phyloP scores from a whole-genome alignment of 345 rosid genomes.

The Fremontodendron californicum region DNA sequence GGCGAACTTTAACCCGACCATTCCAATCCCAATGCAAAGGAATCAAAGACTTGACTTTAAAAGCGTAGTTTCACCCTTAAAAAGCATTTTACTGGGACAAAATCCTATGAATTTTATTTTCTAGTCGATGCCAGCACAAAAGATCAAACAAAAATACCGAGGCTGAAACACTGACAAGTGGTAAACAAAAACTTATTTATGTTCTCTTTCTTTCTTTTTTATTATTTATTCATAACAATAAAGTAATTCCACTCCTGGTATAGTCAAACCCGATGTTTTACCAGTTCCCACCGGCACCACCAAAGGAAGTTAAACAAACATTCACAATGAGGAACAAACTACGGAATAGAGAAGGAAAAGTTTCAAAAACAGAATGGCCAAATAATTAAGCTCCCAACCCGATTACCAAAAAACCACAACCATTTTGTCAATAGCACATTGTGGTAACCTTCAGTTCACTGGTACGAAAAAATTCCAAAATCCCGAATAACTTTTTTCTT shows the following conservation, averaged over 20 bases:
- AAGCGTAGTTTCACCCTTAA: no score
- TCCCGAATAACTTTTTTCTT: not conserved
- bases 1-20: not conserved
- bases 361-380: not conserved
- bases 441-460: no score
- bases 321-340: not conserved
- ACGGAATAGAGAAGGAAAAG: not conserved
- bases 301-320: no score
- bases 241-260: not conserved
- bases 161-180: not conserved
- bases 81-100: not conserved
- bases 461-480: not conserved
- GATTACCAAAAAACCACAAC: not conserved
- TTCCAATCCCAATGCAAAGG: not conserved
- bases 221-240: not conserved
- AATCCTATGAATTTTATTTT: not conserved
- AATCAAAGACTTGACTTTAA: not conserved
- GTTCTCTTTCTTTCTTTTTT: not conserved
- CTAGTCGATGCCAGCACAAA: not conserved
- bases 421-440: not conserved
- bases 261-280: not conserved
- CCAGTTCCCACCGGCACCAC: not conserved
- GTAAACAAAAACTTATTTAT: not conserved
- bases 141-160: not conserved
- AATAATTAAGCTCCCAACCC: not conserved